Evolutionary conservation across 2,329 filamentous ascomycete genomes (phyloP).

Genomic region (Didymella pomorum): DNA sequence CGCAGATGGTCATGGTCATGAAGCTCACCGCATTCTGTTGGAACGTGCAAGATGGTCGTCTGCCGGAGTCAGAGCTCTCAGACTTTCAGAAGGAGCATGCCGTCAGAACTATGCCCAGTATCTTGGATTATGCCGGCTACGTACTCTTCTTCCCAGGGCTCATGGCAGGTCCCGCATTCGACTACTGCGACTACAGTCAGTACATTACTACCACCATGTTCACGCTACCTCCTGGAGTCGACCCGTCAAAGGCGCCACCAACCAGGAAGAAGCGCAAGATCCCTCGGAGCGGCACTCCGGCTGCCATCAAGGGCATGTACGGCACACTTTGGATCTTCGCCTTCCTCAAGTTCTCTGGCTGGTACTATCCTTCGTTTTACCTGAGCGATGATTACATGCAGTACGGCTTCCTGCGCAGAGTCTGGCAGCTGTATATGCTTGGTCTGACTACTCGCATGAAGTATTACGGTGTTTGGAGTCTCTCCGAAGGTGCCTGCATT

Average conservation of each 20-base stretch:
- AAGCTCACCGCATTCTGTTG: conserved; percentile 96
- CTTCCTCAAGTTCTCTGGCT: conserved; percentile 75
- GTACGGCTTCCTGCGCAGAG: conserved; percentile 73
- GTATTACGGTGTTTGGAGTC: conserved; percentile 94
- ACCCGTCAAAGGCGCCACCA: conserved; percentile 82
- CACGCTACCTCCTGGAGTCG: conserved; percentile 79
- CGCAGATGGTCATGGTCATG: conserved; percentile 99
- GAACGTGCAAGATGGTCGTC: conserved; percentile 92
- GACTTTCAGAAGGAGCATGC: conserved; percentile 86
- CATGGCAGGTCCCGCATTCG: conserved; percentile 89
- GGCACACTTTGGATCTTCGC: conserved; percentile 81
- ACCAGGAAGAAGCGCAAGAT: conserved; percentile 92
- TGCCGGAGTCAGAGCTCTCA: conserved; percentile 80
- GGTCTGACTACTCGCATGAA: conserved; percentile 84
- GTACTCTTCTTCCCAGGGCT: conserved; percentile 94
- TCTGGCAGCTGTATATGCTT: conserved; percentile 85
- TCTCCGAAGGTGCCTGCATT: conserved; percentile 95
- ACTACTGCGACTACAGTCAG: conserved; percentile 88
- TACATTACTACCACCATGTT: conserved; percentile 98
- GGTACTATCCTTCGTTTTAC: conserved; percentile 71
- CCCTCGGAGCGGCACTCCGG: conserved; percentile 86
- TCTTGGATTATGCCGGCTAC: conserved; percentile 87
- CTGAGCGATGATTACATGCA: conserved; percentile 71
- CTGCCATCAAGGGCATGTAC: conserved; percentile 74
- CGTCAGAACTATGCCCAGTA: conserved; percentile 73